Evolutionary conservation across 1,139 yeast species (phyloP), one percentile per base, ranked within the genome.

Genomic region (Geotrichum histeridarum): DNA sequence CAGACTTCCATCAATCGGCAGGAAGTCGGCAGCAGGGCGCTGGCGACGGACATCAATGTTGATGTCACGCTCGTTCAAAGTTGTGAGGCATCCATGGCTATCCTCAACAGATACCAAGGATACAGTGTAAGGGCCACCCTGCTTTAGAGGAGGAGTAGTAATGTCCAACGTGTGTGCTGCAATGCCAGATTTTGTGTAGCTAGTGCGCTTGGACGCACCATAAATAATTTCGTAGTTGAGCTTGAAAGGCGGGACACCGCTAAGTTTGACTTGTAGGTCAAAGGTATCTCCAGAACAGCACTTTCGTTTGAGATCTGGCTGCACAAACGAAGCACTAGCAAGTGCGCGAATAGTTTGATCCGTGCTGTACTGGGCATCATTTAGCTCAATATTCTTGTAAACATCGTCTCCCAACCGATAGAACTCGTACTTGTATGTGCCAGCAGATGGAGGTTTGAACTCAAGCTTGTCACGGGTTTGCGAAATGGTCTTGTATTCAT

Each of bases 371-470:
- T 42, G 43, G 6, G 46, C 30, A 15, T 50, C 51, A 6, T 55
- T 52, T 42, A 63, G 63, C 0, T 67, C 66, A 1, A 68, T 66
- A 27, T 68, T 61, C 36, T 61, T 60, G 57, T 75, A 74, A 47
- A 73, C 61, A 22, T 60, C 55, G 59, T 74, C 78, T 31, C 64
- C 64, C 3, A 74, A 63, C 22, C 62, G 73, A 36, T 78, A 74
- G 68, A 93, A 88, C 31, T 81, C 82, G 55, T 93, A 83, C 30
- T 81, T 83, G 65, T 85, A 93, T 43, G 78, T 79, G 0, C 99
- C 99, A 63, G 90, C 96, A 3, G 77, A 75, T 0, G 82, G 79
- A 2, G 99, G 98, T 59, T 80, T 81, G 67, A 86, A 89, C 48
- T 79, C 77, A 62, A 86, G 82, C 46, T 82, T 77, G 52, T 76